Percentiles rank a stretch among this genome's conserved stretches.
Evolutionary conservation across 116 monocot genomes (phyloP).

Genomic region (Posidonia oceanica): DNA sequence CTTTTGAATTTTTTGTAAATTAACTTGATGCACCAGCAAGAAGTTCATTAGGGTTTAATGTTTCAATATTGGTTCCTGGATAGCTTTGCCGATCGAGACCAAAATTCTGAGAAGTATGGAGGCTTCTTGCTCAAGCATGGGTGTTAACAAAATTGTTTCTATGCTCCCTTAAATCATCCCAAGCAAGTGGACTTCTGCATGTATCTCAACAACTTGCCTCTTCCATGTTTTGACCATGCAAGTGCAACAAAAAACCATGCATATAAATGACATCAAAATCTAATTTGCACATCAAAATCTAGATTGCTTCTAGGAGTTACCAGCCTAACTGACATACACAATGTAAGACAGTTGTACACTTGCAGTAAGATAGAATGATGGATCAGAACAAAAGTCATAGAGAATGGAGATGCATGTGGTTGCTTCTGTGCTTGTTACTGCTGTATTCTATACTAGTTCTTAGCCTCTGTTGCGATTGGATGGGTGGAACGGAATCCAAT

Average conservation of each 20-base stretch:
- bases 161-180: background rate
- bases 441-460: too few species aligned
- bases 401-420: background rate
- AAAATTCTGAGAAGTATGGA: background rate
- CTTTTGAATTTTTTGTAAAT: too few species aligned
- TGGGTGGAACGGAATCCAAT: background rate
- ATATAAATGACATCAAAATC: background rate
- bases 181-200: background rate
- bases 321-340: background rate
- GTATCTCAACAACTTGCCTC: background rate
- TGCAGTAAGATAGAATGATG: too few species aligned
- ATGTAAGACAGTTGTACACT: background rate
- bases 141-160: background rate
- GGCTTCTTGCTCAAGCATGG: constrained; percentile 1
- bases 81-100: background rate
- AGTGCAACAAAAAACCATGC: too few species aligned
- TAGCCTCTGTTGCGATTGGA: background rate
- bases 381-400: too few species aligned
- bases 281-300: background rate
- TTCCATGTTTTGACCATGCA: background rate
- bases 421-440: too few species aligned
- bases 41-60: background rate
- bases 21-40: too few species aligned
- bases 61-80: background rate
- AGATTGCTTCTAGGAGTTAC: background rate